Percentiles rank a stretch among this genome's conserved stretches.
These are phyloP conservation scores for Lodderomyces metapsilosis DNA, from an alignment of 1,139 yeast genomes.

Conservation along the genomic window DNA sequence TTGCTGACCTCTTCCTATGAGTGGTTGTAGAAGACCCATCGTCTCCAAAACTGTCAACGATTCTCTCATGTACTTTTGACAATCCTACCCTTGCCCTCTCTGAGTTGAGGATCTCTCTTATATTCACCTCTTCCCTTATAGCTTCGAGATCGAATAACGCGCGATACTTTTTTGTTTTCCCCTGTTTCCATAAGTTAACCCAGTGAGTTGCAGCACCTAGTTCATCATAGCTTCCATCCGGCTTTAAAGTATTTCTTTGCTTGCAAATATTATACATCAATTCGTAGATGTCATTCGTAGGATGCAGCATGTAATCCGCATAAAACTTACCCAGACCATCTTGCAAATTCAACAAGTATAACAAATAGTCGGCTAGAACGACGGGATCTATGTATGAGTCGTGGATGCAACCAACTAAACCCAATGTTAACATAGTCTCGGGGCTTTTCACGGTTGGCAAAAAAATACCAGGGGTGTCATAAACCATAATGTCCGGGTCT, in stretches of 20 bases:
- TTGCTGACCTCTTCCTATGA: constrained; percentile 43
- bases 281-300: constrained; percentile 73
- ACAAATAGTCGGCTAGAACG: constrained; percentile 80
- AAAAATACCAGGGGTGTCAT: constrained; percentile 93
- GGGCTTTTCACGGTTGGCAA: constrained; percentile 68
- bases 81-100: constrained; percentile 32
- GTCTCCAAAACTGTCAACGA: constrained; percentile 37
- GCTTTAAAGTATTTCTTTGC: constrained; percentile 32
- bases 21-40: constrained; percentile 40
- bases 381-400: constrained; percentile 74
- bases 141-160: constrained; percentile 42
- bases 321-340: constrained; percentile 47
- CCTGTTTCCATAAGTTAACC: constrained; percentile 67
- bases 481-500: constrained; percentile 67
- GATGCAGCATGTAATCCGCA: constrained; percentile 49
- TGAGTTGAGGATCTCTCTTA: constrained; percentile 23
- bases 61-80: constrained; percentile 30
- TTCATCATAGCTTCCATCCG: constrained; percentile 46
- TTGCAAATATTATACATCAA: constrained; percentile 57
- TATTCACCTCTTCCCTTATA: constrained; percentile 28
- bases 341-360: constrained; percentile 70
- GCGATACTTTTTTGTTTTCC: constrained; percentile 34
- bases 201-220: constrained; percentile 66
- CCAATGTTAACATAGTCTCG: constrained; percentile 73
- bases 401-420: constrained; percentile 78